Evolutionary conservation across 305 asterid genomes (phyloP).

Genomic region (Lippia alba): DNA sequence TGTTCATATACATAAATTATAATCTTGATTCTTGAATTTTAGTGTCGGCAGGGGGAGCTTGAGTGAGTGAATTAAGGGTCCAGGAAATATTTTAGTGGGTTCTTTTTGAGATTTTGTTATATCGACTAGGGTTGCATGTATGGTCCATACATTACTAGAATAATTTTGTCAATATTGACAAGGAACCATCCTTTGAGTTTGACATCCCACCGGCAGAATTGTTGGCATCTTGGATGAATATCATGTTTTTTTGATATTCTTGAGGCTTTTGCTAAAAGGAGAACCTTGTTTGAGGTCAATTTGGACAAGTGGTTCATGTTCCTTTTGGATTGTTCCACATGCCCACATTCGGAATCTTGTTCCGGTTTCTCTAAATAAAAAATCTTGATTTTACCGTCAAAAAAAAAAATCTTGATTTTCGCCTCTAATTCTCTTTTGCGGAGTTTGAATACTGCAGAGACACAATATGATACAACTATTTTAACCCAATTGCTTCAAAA

Average conservation of each 20-base stretch:
- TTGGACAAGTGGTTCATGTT: conserved; percentile 31
- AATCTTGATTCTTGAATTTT: not conserved
- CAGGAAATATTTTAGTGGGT: conserved; percentile 42
- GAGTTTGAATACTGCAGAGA: too few species aligned
- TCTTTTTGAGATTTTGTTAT: conserved; percentile 28
- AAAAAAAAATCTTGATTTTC: too few species aligned
- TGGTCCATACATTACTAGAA: conserved; percentile 29
- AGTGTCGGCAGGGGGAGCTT: conserved; percentile 53
- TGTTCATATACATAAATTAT: not conserved
- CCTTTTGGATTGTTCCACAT: conserved; percentile 18
- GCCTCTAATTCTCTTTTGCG: too few species aligned
- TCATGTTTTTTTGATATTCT: conserved; percentile 5
- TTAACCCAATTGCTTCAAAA: too few species aligned
- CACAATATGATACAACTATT: too few species aligned
- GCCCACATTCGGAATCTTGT: conserved; percentile 6
- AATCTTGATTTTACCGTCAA: too few species aligned
- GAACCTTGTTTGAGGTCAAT: conserved; percentile 26
- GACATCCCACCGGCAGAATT: conserved; percentile 44
- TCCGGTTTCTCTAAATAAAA: not conserved
- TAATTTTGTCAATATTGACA: conserved; percentile 24
- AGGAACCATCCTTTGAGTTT: conserved; percentile 30
- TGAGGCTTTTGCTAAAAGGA: conserved; percentile 12
- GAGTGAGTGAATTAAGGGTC: conserved; percentile 36
- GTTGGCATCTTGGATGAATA: conserved; percentile 39
- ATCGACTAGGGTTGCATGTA: conserved; percentile 26